Conservation (phyloP, 192 early-diverging fungal species). For the Entomortierella lignicola region DNA sequence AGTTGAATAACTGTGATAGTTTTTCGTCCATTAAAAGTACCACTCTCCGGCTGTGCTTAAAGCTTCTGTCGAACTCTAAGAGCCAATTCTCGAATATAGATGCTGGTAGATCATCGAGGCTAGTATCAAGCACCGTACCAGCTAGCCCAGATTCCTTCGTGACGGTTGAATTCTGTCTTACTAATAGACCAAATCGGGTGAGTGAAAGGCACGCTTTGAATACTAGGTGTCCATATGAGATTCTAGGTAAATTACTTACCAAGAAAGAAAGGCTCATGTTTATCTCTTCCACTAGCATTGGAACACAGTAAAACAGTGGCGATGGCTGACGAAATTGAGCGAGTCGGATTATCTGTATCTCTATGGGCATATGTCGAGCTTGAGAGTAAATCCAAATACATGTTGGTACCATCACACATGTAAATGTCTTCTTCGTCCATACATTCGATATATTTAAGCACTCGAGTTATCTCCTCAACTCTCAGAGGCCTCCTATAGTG, state of each 20-base stretch:
- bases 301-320: not conserved
- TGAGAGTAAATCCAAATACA: not conserved
- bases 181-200: not conserved
- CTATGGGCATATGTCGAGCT: not conserved
- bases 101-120: not conserved
- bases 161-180: not conserved
- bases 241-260: not conserved
- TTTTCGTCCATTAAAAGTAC: not conserved
- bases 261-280: not conserved
- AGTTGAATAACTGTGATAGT: not conserved
- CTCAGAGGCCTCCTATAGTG: no score
- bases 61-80: not conserved
- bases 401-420: not conserved
- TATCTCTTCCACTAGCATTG: not conserved
- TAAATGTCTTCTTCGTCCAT: no score
- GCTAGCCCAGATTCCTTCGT: not conserved
- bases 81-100: not conserved
- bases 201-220: not conserved
- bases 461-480: no score
- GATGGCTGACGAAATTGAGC: not conserved
- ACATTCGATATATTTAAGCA: no score
- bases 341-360: not conserved
- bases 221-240: not conserved
- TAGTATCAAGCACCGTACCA: not conserved
- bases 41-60: not conserved